Conservation (phyloP, 371 early-diverging fungal genomes). For the Capillidium rhysosporum region DNA sequence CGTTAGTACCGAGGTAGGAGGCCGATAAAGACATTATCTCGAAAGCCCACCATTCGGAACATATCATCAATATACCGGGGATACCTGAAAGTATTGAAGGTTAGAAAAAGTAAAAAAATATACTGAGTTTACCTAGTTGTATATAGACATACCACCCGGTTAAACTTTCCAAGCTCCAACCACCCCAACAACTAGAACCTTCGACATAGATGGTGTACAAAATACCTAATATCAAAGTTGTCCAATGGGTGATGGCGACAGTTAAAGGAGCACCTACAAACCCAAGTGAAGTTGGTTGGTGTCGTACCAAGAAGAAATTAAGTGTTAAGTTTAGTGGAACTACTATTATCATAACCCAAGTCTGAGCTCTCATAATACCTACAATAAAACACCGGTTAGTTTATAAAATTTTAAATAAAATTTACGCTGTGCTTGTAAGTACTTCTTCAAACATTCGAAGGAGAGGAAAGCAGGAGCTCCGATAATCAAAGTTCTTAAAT, state of each 20-base stretch:
- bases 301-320: conserved; percentile 56
- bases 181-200: conserved; percentile 62
- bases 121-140: conserved; percentile 29
- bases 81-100: conserved; percentile 16
- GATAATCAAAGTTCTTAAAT: conserved; percentile 35
- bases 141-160: conserved; percentile 38
- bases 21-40: conserved; percentile 61
- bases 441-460: conserved; percentile 62
- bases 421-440: conserved; percentile 57
- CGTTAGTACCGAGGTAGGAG: conserved; percentile 46
- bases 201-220: conserved; percentile 38
- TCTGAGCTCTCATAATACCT: conserved; percentile 59
- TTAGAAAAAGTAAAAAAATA: conserved; percentile 18
- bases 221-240: conserved; percentile 31
- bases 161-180: conserved; percentile 54
- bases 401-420: conserved; percentile 6
- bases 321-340: conserved; percentile 50
- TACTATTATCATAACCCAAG: conserved; percentile 41
- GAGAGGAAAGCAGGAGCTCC: conserved; percentile 54
- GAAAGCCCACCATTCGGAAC: conserved; percentile 56
- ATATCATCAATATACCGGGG: conserved; percentile 45
- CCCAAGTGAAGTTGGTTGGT: conserved; percentile 41
- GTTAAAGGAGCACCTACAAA: conserved; percentile 73
- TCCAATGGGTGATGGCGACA: conserved; percentile 46
- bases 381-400: too few species aligned